phyloP scores from a whole-genome alignment of 257 asterid species.

The Nicotiana knightiana region DNA sequence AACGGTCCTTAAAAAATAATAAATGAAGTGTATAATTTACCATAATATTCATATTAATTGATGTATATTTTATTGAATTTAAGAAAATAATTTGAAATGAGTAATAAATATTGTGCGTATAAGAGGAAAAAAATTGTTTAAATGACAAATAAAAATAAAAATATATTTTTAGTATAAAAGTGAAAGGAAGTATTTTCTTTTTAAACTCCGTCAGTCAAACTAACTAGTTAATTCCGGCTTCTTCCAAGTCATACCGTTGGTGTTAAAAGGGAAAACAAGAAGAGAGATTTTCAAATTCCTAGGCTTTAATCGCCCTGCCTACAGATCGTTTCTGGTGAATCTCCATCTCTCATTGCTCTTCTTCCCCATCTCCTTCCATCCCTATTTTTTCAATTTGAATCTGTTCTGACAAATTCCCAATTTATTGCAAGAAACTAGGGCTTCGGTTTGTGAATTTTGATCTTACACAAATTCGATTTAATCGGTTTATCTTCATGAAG shows the following conservation, averaged over 20 bases:
- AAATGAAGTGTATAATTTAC: too few species aligned
- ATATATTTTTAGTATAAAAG: too few species aligned
- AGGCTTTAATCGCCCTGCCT: background rate
- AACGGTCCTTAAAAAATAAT: too few species aligned
- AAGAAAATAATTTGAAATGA: too few species aligned
- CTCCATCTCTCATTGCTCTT: background rate
- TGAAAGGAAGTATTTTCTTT: too few species aligned
- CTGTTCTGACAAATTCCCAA: background rate
- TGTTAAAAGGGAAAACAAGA: background rate
- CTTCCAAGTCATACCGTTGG: background rate
- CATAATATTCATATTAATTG: too few species aligned
- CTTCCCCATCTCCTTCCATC: background rate
- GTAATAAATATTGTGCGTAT: too few species aligned
- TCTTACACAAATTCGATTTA: background rate
- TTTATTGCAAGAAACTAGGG: conserved; percentile 13
- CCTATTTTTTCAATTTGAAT: background rate
- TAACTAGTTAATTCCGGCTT: too few species aligned
- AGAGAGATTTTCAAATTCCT: background rate
- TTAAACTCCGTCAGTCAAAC: too few species aligned
- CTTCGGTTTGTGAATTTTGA: conserved; percentile 12
- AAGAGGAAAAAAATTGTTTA: too few species aligned
- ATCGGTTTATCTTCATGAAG: background rate
- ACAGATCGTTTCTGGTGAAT: background rate
- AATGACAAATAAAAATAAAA: too few species aligned
- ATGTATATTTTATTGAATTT: too few species aligned